Evolutionary conservation across 83 land plant genomes (phyloP).

Genomic region (Picea abies): DNA sequence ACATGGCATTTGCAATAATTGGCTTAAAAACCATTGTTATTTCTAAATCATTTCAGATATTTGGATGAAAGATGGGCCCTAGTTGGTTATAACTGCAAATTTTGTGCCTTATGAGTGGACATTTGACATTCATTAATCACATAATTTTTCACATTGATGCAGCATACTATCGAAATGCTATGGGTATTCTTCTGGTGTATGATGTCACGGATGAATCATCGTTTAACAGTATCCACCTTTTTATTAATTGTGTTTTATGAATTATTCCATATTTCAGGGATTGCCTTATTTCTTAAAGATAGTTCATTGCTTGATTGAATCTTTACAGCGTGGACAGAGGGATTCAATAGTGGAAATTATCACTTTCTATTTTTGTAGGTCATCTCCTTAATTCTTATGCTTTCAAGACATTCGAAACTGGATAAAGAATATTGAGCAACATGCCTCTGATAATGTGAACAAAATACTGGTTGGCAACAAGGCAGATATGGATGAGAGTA

Average conservation of each 20-base stretch:
- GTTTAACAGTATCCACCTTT: conserved; percentile 29
- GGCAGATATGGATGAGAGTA: conserved; percentile 92
- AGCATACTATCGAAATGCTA: not conserved
- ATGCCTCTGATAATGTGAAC: no score
- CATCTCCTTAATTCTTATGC: conserved; percentile 16
- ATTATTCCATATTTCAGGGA: not conserved
- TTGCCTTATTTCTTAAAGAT: not conserved
- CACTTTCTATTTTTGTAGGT: not conserved
- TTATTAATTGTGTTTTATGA: not conserved
- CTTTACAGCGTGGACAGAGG: not conserved
- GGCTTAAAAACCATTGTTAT: not conserved
- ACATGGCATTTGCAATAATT: not conserved
- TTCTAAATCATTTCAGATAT: not conserved
- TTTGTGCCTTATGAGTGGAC: not conserved
- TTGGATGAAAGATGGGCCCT: not conserved
- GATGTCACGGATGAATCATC: no score
- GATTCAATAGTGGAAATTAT: no score
- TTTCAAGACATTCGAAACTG: conserved; percentile 20
- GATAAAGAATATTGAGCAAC: no score
- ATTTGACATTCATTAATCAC: not conserved
- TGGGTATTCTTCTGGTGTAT: no score
- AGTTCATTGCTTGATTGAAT: not conserved
- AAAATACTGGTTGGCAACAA: conserved; percentile 79
- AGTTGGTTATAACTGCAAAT: not conserved
- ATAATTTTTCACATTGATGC: conserved; percentile 17